Evolutionary conservation across 139 green algal genomes (phyloP).

Genomic region (Chlamydomonas eustigma): DNA sequence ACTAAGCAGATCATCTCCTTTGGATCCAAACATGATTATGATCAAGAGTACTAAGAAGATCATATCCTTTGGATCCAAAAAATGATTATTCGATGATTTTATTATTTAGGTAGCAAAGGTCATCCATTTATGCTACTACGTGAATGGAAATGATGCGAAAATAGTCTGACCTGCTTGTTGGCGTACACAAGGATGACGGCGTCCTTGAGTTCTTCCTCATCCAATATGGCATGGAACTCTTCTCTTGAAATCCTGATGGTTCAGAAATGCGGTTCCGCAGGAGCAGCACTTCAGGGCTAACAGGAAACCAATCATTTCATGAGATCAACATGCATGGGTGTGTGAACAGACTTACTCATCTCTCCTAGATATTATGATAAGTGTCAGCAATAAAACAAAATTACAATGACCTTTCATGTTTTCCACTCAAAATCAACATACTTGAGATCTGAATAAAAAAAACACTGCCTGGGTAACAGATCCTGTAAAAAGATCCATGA

Average conservation of each 20-base stretch:
- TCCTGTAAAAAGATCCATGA: too few species aligned
- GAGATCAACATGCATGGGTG: too few species aligned
- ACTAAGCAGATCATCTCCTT: neutral
- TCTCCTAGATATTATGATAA: too few species aligned
- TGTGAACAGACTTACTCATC: too few species aligned
- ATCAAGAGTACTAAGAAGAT: neutral
- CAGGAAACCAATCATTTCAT: too few species aligned
- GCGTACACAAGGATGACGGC: conserved; percentile 94
- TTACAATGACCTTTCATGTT: too few species aligned
- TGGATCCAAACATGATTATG: neutral
- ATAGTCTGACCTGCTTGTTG: conserved; percentile 96
- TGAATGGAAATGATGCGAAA: neutral
- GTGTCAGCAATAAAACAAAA: too few species aligned
- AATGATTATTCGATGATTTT: neutral
- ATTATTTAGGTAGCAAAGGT: neutral
- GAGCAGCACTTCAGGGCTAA: too few species aligned
- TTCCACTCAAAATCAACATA: too few species aligned
- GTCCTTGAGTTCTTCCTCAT: conserved; percentile 96
- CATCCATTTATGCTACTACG: neutral
- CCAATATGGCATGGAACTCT: conserved; percentile 94
- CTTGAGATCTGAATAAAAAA: too few species aligned
- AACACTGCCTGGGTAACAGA: too few species aligned
- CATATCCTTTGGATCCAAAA: neutral
- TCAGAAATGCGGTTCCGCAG: too few species aligned
- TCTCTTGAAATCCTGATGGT: conserved; percentile 73